Percentiles rank a stretch among this genome's conserved stretches.
Conservation (phyloP, 805 yeast genomes). For the Ogataea ramenticola region DNA sequence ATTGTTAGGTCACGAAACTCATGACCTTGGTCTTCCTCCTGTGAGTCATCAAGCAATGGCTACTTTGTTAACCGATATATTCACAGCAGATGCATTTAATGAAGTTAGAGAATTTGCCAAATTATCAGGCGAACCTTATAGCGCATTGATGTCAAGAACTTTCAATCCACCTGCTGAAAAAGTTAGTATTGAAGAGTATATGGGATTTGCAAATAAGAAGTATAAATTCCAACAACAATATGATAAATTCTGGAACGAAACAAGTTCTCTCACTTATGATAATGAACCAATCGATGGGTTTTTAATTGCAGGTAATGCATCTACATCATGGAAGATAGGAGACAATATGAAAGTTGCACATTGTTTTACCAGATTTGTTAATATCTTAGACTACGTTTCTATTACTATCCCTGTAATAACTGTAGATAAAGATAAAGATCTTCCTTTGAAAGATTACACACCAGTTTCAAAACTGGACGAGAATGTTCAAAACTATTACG, state of each 20-base stretch:
- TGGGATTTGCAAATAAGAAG: slow-evolving; percentile 20
- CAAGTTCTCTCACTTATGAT: slow-evolving; percentile 24
- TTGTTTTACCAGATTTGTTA: slow-evolving; percentile 50
- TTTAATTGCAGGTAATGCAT: slow-evolving; percentile 38
- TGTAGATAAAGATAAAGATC: slow-evolving; percentile 29
- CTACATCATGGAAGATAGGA: slow-evolving; percentile 34
- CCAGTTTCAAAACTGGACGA: slow-evolving; percentile 27
- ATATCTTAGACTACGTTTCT: slow-evolving; percentile 44
- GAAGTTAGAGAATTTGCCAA: slow-evolving; percentile 18
- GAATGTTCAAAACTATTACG: slow-evolving; percentile 36
- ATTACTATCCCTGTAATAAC: slow-evolving; percentile 37
- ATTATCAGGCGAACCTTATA: slow-evolving; percentile 24
- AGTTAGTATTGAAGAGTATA: slow-evolving; percentile 7
- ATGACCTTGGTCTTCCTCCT: slow-evolving; percentile 29
- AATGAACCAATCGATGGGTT: slow-evolving; percentile 39
- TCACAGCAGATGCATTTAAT: slow-evolving; percentile 17
- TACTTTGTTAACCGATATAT: slow-evolving; percentile 16
- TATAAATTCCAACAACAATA: slow-evolving; percentile 27
- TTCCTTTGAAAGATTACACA: slow-evolving; percentile 5
- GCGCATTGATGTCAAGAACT: slow-evolving; percentile 9
- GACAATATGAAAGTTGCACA: slow-evolving; percentile 30
- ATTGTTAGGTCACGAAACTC: slow-evolving; percentile 33
- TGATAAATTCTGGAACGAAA: slow-evolving; percentile 30
- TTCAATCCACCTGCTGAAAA: slow-evolving; percentile 12
- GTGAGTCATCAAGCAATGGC: slow-evolving; percentile 22